Base-by-base conservation (phyloP, 2,329 filamentous ascomycete genomes). In the Pseudopyrenochaeta lycopersici region DNA sequence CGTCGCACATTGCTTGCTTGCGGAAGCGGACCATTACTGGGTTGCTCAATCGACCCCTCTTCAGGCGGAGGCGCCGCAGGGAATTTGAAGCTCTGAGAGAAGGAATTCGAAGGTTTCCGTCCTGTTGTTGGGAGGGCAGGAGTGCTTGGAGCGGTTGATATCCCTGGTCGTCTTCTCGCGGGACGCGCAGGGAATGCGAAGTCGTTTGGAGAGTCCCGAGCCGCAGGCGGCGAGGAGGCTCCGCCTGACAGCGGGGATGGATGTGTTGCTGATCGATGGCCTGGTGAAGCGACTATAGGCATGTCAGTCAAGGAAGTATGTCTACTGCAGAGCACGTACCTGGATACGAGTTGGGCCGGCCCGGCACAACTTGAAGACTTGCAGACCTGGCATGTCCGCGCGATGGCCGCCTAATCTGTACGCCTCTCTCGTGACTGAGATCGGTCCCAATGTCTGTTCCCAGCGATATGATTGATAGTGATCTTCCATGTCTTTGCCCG, bases 371-470 rank as follows among this genome's bases (percentile, higher is more conserved):
- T 73, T 96, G 92, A 54, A 96, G 78, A 78, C 92, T 97, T 20
- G 91, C 86, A 32, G 92, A 92, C 46, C 92, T 84, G 42, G 83
- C 86, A 79, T 97, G 92, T 4, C 88, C 85, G 64, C 86, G 86
- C 15, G 69, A 71, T 17, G 85, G 83, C 46, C 85, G 82, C 46
- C 71, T 70, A 9, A 68, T 63, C 3, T 64, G 54, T 30, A 60
- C 50, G 21, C 62, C 54, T 14, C 68, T 55, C 18, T 73, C 66
- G 45, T 70, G 63, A 44, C 64, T 71, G 20, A 54, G 60, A 32
- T 73, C 73, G 1, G 66, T 68, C 14, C 70, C 68, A 1, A 66
- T 66, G 57, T 82, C 78, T 29, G 79, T 80, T 7, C 79, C 78
- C 44, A 82, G 56, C 10, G 80, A 82, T 58, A 82, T 77, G 52